A percentile compares a stretch with the other conserved stretches of the same genome.
Evolutionary conservation across 1,284 basidiomycete genomes (phyloP).

Genomic region (Butyriboletus appendiculatus): DNA sequence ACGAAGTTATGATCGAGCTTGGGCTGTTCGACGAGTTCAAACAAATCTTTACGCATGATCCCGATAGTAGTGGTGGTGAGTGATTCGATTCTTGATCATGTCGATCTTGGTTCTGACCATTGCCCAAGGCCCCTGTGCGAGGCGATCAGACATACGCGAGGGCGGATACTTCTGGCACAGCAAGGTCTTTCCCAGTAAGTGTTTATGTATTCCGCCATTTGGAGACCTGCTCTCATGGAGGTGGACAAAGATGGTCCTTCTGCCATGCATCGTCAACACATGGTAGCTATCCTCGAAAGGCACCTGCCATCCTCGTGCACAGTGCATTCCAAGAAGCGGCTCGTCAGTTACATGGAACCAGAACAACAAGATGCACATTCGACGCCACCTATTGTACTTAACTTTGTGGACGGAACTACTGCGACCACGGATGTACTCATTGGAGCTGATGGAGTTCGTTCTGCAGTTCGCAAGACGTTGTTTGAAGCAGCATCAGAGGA

Average conservation of each 20-base stretch:
- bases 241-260: slow-evolving; percentile 5
- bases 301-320: slow-evolving; percentile 21
- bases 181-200: slow-evolving; percentile 5
- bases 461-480: slow-evolving; percentile 19
- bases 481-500: slow-evolving; percentile 14
- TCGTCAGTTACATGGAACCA: slow-evolving; percentile 12
- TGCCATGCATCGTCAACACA: slow-evolving; percentile 23
- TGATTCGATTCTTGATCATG: background rate
- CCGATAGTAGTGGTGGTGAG: slow-evolving; percentile 1
- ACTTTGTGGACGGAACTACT: slow-evolving; percentile 20
- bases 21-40: slow-evolving; percentile 20
- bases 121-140: background rate
- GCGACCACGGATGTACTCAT: slow-evolving; percentile 21
- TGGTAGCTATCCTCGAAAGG: slow-evolving; percentile 21
- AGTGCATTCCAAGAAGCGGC: slow-evolving; percentile 19
- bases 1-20: slow-evolving; percentile 18
- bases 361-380: background rate
- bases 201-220: too few relatives aligned
- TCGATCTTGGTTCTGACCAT: background rate
- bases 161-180: slow-evolving; percentile 24
- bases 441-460: slow-evolving; percentile 23
- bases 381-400: slow-evolving; percentile 4
- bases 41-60: background rate
- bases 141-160: slow-evolving; percentile 19
- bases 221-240: background rate